Percentiles rank a stretch among this genome's conserved stretches.
phyloP scores from a whole-genome alignment of 495 filamentous ascomycete genomes.

The Penicillium coffeae region DNA sequence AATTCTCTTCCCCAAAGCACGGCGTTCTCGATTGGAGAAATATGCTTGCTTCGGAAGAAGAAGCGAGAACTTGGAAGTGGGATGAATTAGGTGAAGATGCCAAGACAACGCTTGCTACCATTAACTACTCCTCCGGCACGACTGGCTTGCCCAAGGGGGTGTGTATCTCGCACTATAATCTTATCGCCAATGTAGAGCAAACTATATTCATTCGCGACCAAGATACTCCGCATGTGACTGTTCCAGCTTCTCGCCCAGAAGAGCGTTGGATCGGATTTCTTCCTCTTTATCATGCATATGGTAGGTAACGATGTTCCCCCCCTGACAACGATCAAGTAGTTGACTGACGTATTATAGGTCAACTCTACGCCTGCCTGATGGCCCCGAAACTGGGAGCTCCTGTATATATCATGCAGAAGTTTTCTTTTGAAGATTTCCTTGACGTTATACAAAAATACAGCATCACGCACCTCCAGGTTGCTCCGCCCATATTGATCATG shows the following conservation, averaged over 20 bases:
- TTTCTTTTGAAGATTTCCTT: neutral
- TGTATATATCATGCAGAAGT: constrained; percentile 45
- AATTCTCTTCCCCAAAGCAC: neutral
- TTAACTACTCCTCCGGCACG: constrained; percentile 47
- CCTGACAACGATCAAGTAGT: constrained; percentile 18
- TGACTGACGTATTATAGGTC: constrained; percentile 47
- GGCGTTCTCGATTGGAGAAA: constrained; percentile 38
- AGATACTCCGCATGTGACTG: constrained; percentile 19
- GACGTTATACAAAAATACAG: neutral
- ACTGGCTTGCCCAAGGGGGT: constrained; percentile 50
- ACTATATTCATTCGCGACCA: constrained; percentile 13
- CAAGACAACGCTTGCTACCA: constrained; percentile 30
- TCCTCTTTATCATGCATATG: constrained; percentile 45
- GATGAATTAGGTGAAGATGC: constrained; percentile 22
- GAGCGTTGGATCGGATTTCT: constrained; percentile 38
- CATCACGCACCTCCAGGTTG: neutral
- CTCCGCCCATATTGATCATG: neutral
- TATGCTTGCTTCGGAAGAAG: constrained; percentile 28
- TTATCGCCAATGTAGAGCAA: constrained; percentile 37
- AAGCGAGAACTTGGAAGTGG: constrained; percentile 34
- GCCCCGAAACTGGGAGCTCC: constrained; percentile 15
- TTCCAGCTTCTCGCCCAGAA: neutral
- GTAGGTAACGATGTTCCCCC: constrained; percentile 39
- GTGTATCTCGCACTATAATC: constrained; percentile 41
- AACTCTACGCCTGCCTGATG: constrained; percentile 29